These are phyloP conservation scores for Hypoxylon sp. DNA, from an alignment of 2,329 filamentous ascomycete species.

Conservation along the genomic window DNA sequence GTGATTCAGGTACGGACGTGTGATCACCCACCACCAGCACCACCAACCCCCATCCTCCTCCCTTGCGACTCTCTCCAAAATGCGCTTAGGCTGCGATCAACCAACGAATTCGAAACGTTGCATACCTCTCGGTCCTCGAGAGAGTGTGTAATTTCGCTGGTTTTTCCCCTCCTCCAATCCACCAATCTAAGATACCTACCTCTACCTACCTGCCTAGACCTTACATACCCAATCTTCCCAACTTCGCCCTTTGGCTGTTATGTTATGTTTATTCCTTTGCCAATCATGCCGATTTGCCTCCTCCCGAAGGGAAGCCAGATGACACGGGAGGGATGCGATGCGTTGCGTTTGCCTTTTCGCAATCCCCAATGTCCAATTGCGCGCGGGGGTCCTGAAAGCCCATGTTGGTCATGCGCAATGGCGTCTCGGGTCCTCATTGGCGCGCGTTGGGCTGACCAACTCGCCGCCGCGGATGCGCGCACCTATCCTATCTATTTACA, in stretches of 20 bases:
- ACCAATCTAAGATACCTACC: not conserved
- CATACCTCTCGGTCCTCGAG: slow-evolving; percentile 14
- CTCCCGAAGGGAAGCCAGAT: slow-evolving; percentile 23
- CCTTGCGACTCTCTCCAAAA: slow-evolving; percentile 29
- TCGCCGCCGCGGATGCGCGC: slow-evolving; percentile 21
- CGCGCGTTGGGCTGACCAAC: slow-evolving; percentile 31
- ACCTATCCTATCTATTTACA: not conserved
- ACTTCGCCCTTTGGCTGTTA: not conserved
- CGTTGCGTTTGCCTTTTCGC: slow-evolving; percentile 24
- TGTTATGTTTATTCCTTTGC: slow-evolving; percentile 21
- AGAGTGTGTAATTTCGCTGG: slow-evolving; percentile 14
- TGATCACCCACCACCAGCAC: slow-evolving; percentile 35
- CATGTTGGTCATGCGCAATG: slow-evolving; percentile 44
- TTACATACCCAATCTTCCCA: slow-evolving; percentile 3
- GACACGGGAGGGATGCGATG: slow-evolving; percentile 31
- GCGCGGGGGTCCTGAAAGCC: slow-evolving; percentile 25
- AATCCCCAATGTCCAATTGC: slow-evolving; percentile 20
- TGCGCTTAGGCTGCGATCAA: slow-evolving; percentile 25
- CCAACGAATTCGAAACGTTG: slow-evolving; percentile 38
- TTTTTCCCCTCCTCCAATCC: not conserved
- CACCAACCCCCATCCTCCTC: slow-evolving; percentile 13
- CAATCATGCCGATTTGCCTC: not conserved
- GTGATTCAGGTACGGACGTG: slow-evolving; percentile 45
- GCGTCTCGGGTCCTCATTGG: slow-evolving; percentile 35
- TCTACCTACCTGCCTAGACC: not conserved